Evolutionary conservation across 192 early-diverging fungal genomes (phyloP).

Genomic region (Kappamyces sp.): DNA sequence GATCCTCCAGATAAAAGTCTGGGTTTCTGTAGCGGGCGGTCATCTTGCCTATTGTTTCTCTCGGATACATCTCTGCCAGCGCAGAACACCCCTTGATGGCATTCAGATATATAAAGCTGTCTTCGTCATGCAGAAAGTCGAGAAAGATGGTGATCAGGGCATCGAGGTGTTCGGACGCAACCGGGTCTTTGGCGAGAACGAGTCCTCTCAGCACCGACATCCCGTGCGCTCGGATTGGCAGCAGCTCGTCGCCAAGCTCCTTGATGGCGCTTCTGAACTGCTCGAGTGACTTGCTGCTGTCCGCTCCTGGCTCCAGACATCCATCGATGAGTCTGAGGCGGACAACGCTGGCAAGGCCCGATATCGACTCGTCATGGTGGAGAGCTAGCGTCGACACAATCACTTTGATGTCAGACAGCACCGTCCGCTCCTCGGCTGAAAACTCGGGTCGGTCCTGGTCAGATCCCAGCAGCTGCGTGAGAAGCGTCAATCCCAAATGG

Average conservation of each 20-base stretch:
- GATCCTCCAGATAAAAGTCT: conserved; percentile 53
- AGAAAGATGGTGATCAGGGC: conserved; percentile 72
- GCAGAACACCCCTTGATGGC: conserved; percentile 81
- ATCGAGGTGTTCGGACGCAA: conserved; percentile 52
- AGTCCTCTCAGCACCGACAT: conserved; percentile 74
- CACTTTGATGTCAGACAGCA: conserved; percentile 9
- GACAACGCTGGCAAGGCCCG: not conserved
- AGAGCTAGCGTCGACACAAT: conserved; percentile 1
- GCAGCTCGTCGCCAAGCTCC: conserved; percentile 66
- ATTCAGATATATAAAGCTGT: conserved; percentile 91
- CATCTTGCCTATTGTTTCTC: conserved; percentile 61
- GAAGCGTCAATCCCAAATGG: not conserved
- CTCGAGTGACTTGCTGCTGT: conserved; percentile 12
- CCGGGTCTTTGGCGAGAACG: conserved; percentile 64
- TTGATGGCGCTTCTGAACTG: conserved; percentile 71
- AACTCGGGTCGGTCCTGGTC: not conserved
- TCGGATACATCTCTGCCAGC: conserved; percentile 74
- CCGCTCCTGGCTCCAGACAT: not conserved
- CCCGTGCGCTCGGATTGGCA: conserved; percentile 86
- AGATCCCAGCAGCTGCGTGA: not conserved
- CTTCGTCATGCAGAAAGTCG: conserved; percentile 66
- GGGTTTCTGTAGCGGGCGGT: conserved; percentile 58
- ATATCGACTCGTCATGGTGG: not conserved
- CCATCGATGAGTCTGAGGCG: not conserved
- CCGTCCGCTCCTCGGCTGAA: not conserved